phyloP scores from a whole-genome alignment of 305 asterid species.

The Fraxinus sp. region DNA sequence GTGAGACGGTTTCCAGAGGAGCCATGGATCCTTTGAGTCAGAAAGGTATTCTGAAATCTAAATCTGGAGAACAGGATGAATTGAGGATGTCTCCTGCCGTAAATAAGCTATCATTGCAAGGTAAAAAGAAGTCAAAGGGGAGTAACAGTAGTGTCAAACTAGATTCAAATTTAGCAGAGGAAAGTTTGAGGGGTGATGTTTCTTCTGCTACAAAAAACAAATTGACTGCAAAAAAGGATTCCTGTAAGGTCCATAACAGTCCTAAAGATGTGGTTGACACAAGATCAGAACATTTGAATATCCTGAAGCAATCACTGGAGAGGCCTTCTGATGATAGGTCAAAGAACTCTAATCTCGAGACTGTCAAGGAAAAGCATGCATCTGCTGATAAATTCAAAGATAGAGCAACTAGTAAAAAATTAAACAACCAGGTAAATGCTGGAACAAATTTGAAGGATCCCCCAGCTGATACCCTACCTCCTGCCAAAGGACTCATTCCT shows the following conservation, averaged over 20 bases:
- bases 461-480: constrained; percentile 38
- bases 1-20: constrained; percentile 43
- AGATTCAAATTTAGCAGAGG: constrained; percentile 30
- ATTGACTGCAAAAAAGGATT: constrained; percentile 46
- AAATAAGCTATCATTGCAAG: constrained; percentile 36
- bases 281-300: constrained; percentile 34
- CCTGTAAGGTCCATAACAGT: constrained; percentile 29
- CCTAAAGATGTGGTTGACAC: constrained; percentile 35
- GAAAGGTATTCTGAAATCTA: constrained; percentile 39
- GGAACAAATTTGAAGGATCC: constrained; percentile 36
- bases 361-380: constrained; percentile 35
- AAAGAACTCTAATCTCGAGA: constrained; percentile 45
- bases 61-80: constrained; percentile 41
- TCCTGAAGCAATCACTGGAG: constrained; percentile 32
- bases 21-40: constrained; percentile 25
- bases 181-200: constrained; percentile 37
- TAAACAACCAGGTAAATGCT: constrained; percentile 35
- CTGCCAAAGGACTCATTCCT: constrained; percentile 31
- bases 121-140: constrained; percentile 48
- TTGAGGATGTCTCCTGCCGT: constrained; percentile 29
- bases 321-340: constrained; percentile 39
- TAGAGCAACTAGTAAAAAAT: constrained; percentile 35
- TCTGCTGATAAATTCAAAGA: constrained; percentile 43
- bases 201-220: constrained; percentile 37
- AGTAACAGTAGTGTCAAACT: constrained; percentile 44